Conservation (phyloP, 2,329 filamentous ascomycete genomes). For the Rachicladosporium sp. region DNA sequence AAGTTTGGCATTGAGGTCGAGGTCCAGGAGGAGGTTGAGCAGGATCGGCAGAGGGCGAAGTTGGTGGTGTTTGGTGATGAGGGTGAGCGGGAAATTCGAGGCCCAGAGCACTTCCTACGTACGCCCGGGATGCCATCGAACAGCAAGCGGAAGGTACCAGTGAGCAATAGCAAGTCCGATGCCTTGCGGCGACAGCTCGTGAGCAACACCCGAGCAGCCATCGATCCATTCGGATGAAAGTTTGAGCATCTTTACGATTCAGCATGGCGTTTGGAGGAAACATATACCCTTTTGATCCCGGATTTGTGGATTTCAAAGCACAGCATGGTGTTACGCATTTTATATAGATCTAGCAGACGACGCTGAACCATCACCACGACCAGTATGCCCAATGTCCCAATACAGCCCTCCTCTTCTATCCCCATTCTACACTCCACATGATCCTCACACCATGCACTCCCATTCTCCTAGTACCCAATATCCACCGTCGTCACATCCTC, state of each 20-base stretch:
- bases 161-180: slow-evolving; percentile 38
- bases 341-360: too few species aligned
- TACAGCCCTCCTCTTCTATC: too few species aligned
- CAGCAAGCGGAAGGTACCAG: neutral
- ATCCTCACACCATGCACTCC: too few species aligned
- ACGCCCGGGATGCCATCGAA: neutral
- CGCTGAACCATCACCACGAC: too few species aligned
- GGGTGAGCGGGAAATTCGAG: slow-evolving; percentile 17
- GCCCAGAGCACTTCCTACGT: neutral
- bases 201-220: slow-evolving; percentile 57
- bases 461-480: slow-evolving; percentile 22
- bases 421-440: too few species aligned
- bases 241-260: too few species aligned
- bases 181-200: slow-evolving; percentile 53
- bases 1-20: slow-evolving; percentile 67
- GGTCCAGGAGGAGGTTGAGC: slow-evolving; percentile 58
- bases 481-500: slow-evolving; percentile 33
- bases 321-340: too few species aligned
- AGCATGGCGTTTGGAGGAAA: too few species aligned
- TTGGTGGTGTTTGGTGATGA: slow-evolving; percentile 59
- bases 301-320: too few species aligned
- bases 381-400: too few species aligned
- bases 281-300: too few species aligned
- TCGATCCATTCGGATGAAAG: slow-evolving; percentile 58
- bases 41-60: slow-evolving; percentile 56